Evolutionary conservation across 805 yeast genomes (phyloP), one percentile per base, ranked within the genome.

Genomic region (Ogataea allantospora): DNA sequence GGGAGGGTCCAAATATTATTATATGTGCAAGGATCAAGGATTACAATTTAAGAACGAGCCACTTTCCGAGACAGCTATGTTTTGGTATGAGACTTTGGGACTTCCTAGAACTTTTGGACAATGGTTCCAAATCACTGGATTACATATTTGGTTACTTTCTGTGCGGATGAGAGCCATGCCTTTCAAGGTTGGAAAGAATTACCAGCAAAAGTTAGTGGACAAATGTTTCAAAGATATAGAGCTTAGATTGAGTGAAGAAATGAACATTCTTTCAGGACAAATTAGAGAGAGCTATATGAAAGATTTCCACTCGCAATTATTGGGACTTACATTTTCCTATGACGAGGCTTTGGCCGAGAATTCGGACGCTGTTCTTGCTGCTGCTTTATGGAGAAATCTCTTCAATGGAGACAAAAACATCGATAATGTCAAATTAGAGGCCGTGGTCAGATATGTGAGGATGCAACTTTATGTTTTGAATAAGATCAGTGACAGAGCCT

Each of bases 121-220:
- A 62, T 91, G 96, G 96, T 91, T 83, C 61, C 98, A 91, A 64
- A 83, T 93, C 45, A 85, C 96, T 6, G 70, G 83, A 1, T 70
- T 93, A 49, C 99, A 93, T 62, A 79, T 86, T 43, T 93, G 99
- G 99, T 80, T 93, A 55, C 70, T 93, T 30, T 83, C 83, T 48
- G 95, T 86, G 12, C 80, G 99, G 58, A 89, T 93, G 96, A 79
- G 99, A 61, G 95, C 95, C 7, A 73, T 93, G 83, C 98, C 98
- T 0, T 83, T 82, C 59, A 83, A 87, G 54, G 80, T 86, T 57
- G 95, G 96, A 27, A 77, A 77, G 51, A 83, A 82, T 57, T 93
- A 89, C 63, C 96, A 93, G 62, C 96, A 89, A 63, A 88, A 88
- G 57, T 65, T 93, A 25, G 85, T 89, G 20, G 96, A 95, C 60